Percentiles rank a stretch among this genome's conserved stretches.
Evolutionary conservation across 176 grass and related monocot species (phyloP).

Genomic region (Tuctoria greenei): DNA sequence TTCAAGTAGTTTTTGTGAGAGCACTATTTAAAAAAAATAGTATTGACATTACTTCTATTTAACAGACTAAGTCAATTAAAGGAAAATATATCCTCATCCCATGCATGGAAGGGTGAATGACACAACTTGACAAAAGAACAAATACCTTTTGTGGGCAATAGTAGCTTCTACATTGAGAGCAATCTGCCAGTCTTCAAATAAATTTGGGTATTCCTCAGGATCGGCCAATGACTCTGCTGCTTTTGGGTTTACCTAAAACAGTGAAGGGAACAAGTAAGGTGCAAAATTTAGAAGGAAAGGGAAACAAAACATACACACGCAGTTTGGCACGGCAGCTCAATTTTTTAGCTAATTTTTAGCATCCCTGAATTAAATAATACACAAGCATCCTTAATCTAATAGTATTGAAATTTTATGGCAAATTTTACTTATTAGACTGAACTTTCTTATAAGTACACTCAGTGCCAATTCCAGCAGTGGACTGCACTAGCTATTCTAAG

Average conservation of each 20-base stretch:
- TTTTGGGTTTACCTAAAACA: slow-evolving; percentile 66
- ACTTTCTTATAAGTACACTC: slow-evolving; percentile 18
- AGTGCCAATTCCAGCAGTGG: background rate
- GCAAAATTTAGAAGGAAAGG: no score
- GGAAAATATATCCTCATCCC: background rate
- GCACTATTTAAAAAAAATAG: background rate
- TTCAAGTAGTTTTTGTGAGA: slow-evolving; percentile 21
- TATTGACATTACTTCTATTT: background rate
- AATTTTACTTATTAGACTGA: slow-evolving; percentile 13
- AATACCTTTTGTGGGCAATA: slow-evolving; percentile 49
- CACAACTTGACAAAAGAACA: background rate
- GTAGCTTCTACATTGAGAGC: slow-evolving; percentile 65
- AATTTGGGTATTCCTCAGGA: slow-evolving; percentile 71
- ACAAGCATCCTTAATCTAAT: no score
- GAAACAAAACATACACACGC: no score
- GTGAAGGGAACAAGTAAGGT: no score
- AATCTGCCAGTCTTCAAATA: slow-evolving; percentile 84
- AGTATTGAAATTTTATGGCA: no score
- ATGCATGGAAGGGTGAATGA: no score
- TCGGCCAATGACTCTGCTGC: slow-evolving; percentile 86
- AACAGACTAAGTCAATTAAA: background rate
- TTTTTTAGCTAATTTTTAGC: background rate
- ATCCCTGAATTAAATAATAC: no score
- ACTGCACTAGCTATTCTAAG: background rate
- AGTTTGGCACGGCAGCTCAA: slow-evolving; percentile 4